Conservation (phyloP, 1,139 yeast species). For the Scheffersomyces insectosa region DNA sequence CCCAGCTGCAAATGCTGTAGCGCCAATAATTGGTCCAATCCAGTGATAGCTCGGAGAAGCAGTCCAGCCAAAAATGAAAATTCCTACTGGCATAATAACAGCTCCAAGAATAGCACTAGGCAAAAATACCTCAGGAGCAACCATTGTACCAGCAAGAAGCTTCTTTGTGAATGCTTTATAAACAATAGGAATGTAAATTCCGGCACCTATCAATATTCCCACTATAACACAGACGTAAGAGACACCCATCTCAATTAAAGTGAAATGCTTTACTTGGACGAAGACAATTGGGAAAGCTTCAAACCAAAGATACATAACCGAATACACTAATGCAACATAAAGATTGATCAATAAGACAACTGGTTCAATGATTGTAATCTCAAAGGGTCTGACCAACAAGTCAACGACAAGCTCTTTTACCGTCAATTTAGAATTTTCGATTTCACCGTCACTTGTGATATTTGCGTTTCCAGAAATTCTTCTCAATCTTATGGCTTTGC, state of each 20-base stretch:
- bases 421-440: conserved; percentile 6
- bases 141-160: conserved; percentile 5
- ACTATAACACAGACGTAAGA: conserved; percentile 10
- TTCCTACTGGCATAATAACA: conserved; percentile 14
- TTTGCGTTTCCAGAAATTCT: conserved; percentile 10
- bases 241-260: conserved; percentile 13
- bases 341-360: conserved; percentile 14
- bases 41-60: conserved; percentile 12
- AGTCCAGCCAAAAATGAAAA: conserved; percentile 14
- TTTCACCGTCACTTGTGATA: conserved; percentile 8
- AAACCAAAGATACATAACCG: conserved; percentile 16
- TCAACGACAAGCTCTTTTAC: conserved; percentile 9
- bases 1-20: conserved; percentile 11
- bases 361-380: conserved; percentile 13
- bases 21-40: conserved; percentile 15
- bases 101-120: conserved; percentile 13
- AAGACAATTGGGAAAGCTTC: conserved; percentile 17
- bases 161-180: conserved; percentile 9
- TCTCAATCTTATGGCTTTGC: conserved; percentile 14
- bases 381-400: conserved; percentile 14
- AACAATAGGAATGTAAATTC: conserved; percentile 9
- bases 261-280: conserved; percentile 9
- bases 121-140: conserved; percentile 11
- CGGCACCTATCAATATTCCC: conserved; percentile 10
- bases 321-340: conserved; percentile 14